These are phyloP conservation scores for Nicotiana benthamiana DNA, from an alignment of 257 asterid species.

Conservation along the genomic window DNA sequence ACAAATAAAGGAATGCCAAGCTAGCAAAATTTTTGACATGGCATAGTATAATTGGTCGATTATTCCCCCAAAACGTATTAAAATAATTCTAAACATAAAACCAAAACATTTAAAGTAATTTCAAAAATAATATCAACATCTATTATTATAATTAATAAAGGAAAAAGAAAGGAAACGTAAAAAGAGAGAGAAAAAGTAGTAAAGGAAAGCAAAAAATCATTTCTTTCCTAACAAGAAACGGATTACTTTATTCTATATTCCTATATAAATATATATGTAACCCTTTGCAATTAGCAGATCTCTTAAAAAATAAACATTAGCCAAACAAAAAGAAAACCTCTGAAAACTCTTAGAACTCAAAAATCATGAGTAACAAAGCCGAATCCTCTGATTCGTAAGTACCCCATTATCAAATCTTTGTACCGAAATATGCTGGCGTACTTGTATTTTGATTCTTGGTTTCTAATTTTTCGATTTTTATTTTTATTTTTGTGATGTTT, in stretches of 20 bases:
- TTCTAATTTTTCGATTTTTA: background rate
- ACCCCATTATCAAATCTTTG: conserved; percentile 12
- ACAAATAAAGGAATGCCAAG: background rate
- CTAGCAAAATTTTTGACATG: background rate
- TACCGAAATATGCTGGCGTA: background rate
- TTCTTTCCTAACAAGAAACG: conserved; percentile 60
- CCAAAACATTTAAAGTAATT: background rate
- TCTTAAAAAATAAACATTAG: background rate
- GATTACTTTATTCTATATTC: conserved; percentile 11
- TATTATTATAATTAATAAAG: background rate
- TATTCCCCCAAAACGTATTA: background rate
- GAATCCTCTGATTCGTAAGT: conserved; percentile 65
- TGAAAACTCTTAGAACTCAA: background rate
- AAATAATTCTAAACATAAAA: background rate
- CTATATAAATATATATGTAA: background rate
- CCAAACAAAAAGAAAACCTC: conserved; percentile 9
- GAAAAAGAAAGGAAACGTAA: background rate
- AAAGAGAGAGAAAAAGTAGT: conserved; percentile 2
- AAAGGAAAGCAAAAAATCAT: conserved; percentile 2
- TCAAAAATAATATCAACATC: background rate
- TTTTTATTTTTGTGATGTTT: conserved; percentile 1
- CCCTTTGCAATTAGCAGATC: conserved; percentile 17
- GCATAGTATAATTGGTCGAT: background rate
- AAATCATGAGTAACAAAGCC: conserved; percentile 44
- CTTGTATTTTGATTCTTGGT: background rate